A percentile compares a stretch with the other conserved stretches of the same genome.
Conservation (phyloP, 177 flowering plant species). For the Vitis hybrid region DNA sequence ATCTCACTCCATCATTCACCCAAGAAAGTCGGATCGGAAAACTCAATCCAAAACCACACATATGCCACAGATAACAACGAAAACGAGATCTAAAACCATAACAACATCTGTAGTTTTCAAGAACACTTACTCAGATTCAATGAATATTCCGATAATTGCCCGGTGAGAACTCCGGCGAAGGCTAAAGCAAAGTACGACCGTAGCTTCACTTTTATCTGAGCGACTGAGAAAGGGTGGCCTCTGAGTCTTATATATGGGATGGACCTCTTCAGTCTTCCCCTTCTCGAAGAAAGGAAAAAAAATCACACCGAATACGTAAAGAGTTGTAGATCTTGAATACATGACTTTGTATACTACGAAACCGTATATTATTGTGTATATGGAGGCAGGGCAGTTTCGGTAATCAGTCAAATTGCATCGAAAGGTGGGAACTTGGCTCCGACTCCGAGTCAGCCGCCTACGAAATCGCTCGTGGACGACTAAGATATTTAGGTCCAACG, state of each 20-base stretch:
- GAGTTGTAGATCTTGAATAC: too few species aligned
- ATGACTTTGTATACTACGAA: background rate
- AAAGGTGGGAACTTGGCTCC: background rate
- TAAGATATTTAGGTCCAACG: conserved; percentile 5
- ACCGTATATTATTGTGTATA: background rate
- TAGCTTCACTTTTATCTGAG: conserved; percentile 8
- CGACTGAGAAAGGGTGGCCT: background rate
- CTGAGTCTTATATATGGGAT: conserved; percentile 2
- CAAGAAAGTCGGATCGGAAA: conserved; percentile 14
- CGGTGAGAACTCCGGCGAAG: conserved; percentile 6
- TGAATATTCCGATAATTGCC: background rate
- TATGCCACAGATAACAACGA: background rate
- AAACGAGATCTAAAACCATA: conserved; percentile 1
- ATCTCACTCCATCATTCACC: background rate
- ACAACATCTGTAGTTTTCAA: background rate
- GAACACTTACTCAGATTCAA: background rate
- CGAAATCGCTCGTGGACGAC: background rate
- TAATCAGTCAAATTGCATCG: conserved; percentile 1
- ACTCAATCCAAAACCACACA: background rate
- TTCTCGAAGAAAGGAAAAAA: too few species aligned
- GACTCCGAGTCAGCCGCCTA: background rate
- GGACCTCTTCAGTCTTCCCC: too few species aligned
- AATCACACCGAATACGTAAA: too few species aligned
- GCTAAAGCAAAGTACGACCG: background rate
- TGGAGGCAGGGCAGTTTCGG: background rate